Evolutionary conservation across 139 green algal genomes (phyloP).

Genomic region (Chlorella sorokiniana): DNA sequence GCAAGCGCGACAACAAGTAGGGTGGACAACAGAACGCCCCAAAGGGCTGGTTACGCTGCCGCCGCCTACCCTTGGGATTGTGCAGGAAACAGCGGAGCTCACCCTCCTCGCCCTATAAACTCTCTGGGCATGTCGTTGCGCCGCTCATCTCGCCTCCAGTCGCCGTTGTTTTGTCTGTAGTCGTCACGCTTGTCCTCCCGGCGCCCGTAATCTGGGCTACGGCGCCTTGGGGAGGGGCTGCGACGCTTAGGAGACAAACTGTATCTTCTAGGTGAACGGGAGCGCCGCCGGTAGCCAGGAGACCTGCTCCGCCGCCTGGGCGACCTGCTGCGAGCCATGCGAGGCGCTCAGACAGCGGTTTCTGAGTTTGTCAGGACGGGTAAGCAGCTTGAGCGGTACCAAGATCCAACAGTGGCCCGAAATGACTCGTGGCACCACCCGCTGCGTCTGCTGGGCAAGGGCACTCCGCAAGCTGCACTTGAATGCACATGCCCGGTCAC

Average conservation of each 20-base stretch:
- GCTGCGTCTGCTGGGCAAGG: too few species aligned
- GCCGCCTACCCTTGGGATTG: not conserved
- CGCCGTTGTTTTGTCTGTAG: not conserved
- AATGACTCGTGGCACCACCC: too few species aligned
- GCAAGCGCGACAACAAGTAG: not conserved
- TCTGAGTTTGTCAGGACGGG: too few species aligned
- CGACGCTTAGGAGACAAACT: too few species aligned
- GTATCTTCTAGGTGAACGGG: too few species aligned
- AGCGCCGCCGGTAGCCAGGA: too few species aligned
- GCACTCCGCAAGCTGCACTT: not conserved
- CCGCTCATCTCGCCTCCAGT: not conserved
- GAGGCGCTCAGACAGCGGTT: not conserved
- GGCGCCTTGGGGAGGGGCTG: not conserved
- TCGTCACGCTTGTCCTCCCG: not conserved
- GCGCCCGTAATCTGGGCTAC: not conserved
- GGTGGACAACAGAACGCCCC: not conserved
- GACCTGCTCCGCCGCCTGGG: not conserved
- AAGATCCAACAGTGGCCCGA: not conserved
- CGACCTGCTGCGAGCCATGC: not conserved
- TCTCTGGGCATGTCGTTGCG: not conserved
- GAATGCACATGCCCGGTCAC: not conserved
- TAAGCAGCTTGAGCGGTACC: not conserved
- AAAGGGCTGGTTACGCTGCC: not conserved
- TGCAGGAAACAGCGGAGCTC: not conserved
- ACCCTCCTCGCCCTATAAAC: constrained; percentile 9